Evolutionary conservation across 208 protist genomes (phyloP), one percentile per base, ranked within the genome.

Genomic region (Trypanosomatidae sp.): DNA sequence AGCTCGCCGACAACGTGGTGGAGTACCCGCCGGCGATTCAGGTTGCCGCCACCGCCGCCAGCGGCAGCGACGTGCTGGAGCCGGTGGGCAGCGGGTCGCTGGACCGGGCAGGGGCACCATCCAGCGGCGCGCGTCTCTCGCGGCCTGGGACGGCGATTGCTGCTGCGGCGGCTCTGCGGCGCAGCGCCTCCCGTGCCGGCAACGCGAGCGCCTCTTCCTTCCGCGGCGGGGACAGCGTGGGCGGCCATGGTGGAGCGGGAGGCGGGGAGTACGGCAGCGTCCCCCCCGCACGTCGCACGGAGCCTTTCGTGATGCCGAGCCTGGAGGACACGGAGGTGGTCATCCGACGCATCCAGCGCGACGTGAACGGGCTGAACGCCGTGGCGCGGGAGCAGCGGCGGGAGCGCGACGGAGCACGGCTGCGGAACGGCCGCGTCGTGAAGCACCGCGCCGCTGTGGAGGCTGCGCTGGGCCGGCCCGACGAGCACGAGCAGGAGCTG

Each of bases 281-380:
- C 10, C 41, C 46, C 13, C 10, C 47, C 4, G 41, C 28, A 62
- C 19, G 33, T 19, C 30, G 36, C 13, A 49, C 77, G 53, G 76
- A 79, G 62, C 80, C 74, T 46, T 93, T 94, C 67, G 71, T 82
- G 33, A 96, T 96, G 91, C 91, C 91, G 44, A 77, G 72, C 64
- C 66, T 76, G n/a, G 82, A 82, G 62, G 91, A 92, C 69, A 90
- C 89, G 0, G 81, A 71, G 7, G 66, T 71, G 22, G 79, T 89
- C 28, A 92, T 96, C 69, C 84, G 84, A 1, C 83, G 79, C 73
- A 92, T 96, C 30, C 91, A 96, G 74, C 81, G 89, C 50, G 89
- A 96, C 52, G 84, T 96, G 33, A 71, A 91, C 6, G 91, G 87
- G 1, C 84, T 96, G 44, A 96, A 96, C 73, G 88, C 86, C 17